Base-by-base conservation (phyloP, 2,329 filamentous ascomycete species). In the Bisporella sp. region DNA sequence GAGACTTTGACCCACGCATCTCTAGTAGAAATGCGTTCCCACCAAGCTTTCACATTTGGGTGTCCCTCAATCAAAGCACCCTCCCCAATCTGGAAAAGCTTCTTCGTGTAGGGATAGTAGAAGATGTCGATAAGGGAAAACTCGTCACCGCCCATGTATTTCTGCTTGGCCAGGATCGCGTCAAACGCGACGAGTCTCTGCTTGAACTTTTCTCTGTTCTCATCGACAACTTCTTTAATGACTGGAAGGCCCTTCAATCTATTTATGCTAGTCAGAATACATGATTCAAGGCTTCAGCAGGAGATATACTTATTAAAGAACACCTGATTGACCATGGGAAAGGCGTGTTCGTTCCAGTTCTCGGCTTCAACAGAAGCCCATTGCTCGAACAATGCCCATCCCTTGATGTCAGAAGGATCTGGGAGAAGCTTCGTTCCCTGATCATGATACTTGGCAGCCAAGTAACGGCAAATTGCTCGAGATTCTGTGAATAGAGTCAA, bases 381-480 rank as follows among this genome's bases (percentile, higher is more conserved):
- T 45, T 50, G 42, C 35, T 50, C 48, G 42, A 50, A 50, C 8
- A 45, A 29, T 13, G 35, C 35, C 35, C 35, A 39, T 39, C 35
- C 35, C 13, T 50, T 42, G 30, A 29, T 11, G 42, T 50, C 48
- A 13, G n/a, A 31, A 13, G 13, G 37, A 11, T 11, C 42, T 8
- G 48, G 48, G 8, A 50, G n/a, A 5, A 50, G 42, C 5, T 28
- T 9, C 28, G 48, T 50, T 5, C 48, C 48, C 41, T 46, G 7
- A n/a, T 30, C 31, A 28, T 30, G 8, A 61, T 72, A 73, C 53
- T 70, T 72, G 37, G 12, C 66, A 2, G 69, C 60, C 47, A 74
- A 65, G 57, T 72, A 71, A 57, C 68, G 69, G 67, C 67, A 71
- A 56, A 74, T 73, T 41, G 68, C 66, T 32, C 70, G 70, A 55